Evolutionary conservation across 306 rosid genomes (phyloP), one percentile per base, ranked within the genome.

Genomic region (Glycine tomentella): DNA sequence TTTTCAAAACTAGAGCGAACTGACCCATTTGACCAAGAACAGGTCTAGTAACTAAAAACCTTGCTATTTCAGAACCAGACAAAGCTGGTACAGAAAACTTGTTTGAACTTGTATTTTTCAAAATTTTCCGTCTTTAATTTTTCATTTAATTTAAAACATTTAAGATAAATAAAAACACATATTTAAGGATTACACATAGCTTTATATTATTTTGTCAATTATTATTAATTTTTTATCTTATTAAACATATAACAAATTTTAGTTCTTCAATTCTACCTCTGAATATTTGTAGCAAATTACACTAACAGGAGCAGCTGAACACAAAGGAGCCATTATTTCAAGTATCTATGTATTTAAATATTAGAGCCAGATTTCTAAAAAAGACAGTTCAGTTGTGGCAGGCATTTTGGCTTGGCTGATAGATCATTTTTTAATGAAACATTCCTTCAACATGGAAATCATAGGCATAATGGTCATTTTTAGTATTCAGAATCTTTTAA

Each of bases 271-370:
- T 40, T 4, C 6, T 9, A 51, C 68, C 87, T 64, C 31, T 78
- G 46, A 73, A 58, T 52, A 33, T 56, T 16, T 38, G 16, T 50
- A 33, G 40, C 38, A 52, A 57, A 53, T 13, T 53, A 53, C 20
- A 14, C 9, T 14, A 79, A 67, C 15, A 66, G 61, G 69, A 75
- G 34, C 53, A 42, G 40, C 40, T 69, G 15, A 80, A 42, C 15
- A 36, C 56, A 38, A 25, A 25, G 72, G 59, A 74, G 76, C 40
- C 40, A 49, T 40, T 46, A 44, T 55, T 75, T 45, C 65, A 51
- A 44, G 13, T 75, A 59, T 69, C 49, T 69, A 75, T 75, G 50
- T 65, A 31, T 20, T 80, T 66, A 76, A 81, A 76, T 63, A 4
- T 36, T 69, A 33, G 45, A 61, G 65, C 20, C 49, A 31, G 40